A percentile compares a stretch with the other conserved stretches of the same genome.
Evolutionary conservation across 345 rosid species (phyloP).

Genomic region (Moricandia arvensis): DNA sequence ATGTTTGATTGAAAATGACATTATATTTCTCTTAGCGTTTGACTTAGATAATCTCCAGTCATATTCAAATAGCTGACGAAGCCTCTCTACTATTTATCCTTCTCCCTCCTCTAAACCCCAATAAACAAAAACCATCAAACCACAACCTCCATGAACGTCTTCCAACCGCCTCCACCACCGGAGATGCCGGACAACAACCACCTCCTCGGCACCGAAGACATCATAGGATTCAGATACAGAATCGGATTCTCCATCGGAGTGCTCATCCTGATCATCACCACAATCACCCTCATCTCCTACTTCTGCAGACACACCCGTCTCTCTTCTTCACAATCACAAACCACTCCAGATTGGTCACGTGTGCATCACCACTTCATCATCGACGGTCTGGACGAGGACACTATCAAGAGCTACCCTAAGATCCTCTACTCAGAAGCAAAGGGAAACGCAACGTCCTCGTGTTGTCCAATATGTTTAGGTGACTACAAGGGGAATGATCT

Average conservation of each 20-base stretch:
- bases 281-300: conserved; percentile 51
- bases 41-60: conserved; percentile 22
- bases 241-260: conserved; percentile 52
- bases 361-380: conserved; percentile 31
- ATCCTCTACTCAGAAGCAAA: conserved; percentile 65
- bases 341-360: conserved; percentile 17
- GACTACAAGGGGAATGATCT: conserved; percentile 63
- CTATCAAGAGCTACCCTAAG: conserved; percentile 71
- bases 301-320: conserved; percentile 43
- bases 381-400: conserved; percentile 77
- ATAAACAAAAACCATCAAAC: background rate
- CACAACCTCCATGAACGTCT: conserved; percentile 15
- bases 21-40: conserved; percentile 1
- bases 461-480: conserved; percentile 82
- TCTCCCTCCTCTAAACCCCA: background rate
- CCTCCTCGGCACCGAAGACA: conserved; percentile 28
- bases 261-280: conserved; percentile 47
- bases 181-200: conserved; percentile 22
- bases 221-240: conserved; percentile 51
- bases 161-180: conserved; percentile 26
- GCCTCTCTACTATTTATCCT: conserved; percentile 18
- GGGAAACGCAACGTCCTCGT: conserved; percentile 44
- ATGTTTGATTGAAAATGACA: background rate
- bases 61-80: conserved; percentile 21
- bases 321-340: conserved; percentile 18